Evolutionary conservation across 371 early-diverging fungal species (phyloP), one percentile per base, ranked within the genome.

Genomic region (Circinella minor): DNA sequence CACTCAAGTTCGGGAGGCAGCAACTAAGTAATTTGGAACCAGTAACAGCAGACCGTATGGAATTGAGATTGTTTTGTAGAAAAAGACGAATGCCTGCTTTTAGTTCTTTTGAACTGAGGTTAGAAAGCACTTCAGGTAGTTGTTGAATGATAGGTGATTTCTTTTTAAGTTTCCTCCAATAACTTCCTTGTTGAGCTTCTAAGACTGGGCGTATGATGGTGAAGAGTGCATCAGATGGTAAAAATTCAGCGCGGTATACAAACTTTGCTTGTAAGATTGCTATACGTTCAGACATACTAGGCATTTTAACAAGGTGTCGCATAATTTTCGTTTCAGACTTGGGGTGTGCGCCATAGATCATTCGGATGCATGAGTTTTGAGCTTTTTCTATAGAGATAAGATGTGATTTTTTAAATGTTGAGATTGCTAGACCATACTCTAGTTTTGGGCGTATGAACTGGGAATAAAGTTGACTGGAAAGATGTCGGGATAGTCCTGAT

Each of bases 361-460:
- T 63, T 4, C 77, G 65, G 0, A 77, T 61, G 38, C 74, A 74
- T 15, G 2, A 46, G 64, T 70, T 63, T 48, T 74, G 78, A 7
- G 62, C 13, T 65, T n/a, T n/a, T n/a, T n/a, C 51, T 4, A 65
- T 36, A 11, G 3, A 3, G n/a, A 8, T 49, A 3, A 66, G 18
- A 37, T 57, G 46, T 9, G 38, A 15, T 20, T 20, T 48, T 4
- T 39, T 38, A 10, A 66, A 36, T 15, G 10, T 55, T 13, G 11
- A 2, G 36, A 64, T 63, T 7, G 69, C 69, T 8, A 69, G 54
- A 27, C 68, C 68, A 49, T 68, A 68, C n/a, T 68, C 68, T 20
- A 68, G 27, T 8, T 62, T 51, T 2, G 69, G 69, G 6, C 69
- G 1, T 17, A 69, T 20, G 34, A 69, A 63, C 27, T 63, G 64